Evolutionary conservation across 1,284 basidiomycete species (phyloP), one percentile per base, ranked within the genome.

Genomic region (Apiotrichum domesticum): DNA sequence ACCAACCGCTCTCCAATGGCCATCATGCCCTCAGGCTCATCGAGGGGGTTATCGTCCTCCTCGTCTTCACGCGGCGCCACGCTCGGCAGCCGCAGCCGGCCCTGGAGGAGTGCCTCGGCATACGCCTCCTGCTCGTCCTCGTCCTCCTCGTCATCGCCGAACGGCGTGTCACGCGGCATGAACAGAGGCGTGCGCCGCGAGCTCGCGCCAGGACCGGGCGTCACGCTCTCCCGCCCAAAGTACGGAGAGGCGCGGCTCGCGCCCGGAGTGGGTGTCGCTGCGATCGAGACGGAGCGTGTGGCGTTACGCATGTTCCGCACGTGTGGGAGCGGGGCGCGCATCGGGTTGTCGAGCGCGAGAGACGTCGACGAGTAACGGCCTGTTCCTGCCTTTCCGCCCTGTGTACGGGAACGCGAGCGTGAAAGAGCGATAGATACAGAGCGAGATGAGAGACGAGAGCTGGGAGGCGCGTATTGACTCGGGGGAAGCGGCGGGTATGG

Each of bases 41-140:
- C 72, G 65, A 78, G 69, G n/a, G 67, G 47, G 50, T 69, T 63
- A 55, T 73, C 66, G 61, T 78, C 66, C 53, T 72, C 69, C 2
- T 64, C 63, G 6, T 63, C 58, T 37, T 74, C 50, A 62, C 68
- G 55, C 60, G 69, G 65, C 35, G 59, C 61, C 6, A 74, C 67
- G 6, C 62, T 64, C 1, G 73, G 73, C n/a, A 75, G 57, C 33
- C 72, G 52, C 35, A 64, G 46, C 41, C 72, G 58, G 2, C 73
- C 73, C 52, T 70, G 62, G 15, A 68, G 45, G 15, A 75, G 55
- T 1, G 70, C 71, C 10, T 61, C 59, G 13, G 67, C 66, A 54
- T 72, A 75, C 11, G 59, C 66, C 50, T 71, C 66, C 49, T 75
- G 73, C n/a, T 63, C 71, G 52, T 73, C 71, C 59, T 73, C 72